These are phyloP conservation scores for Vitis hybrid DNA, from an alignment of 177 flowering plant genomes.

Conservation along the genomic window DNA sequence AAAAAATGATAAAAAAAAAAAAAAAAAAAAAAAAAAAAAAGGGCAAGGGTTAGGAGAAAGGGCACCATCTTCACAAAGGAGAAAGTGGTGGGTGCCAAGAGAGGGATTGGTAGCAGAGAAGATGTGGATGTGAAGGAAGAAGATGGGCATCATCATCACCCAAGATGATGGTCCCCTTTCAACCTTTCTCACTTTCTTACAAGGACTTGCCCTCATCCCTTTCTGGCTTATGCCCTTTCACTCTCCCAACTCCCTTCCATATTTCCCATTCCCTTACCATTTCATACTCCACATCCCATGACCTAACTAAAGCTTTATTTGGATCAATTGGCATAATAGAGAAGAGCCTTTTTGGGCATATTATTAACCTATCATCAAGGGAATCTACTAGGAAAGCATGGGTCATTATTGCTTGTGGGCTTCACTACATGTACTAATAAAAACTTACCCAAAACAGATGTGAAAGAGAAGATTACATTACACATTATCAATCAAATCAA, in stretches of 20 bases:
- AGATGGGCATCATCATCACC: not conserved
- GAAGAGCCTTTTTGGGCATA: conserved; percentile 10
- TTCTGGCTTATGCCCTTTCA: not conserved
- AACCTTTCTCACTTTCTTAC: not conserved
- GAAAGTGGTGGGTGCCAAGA: not conserved
- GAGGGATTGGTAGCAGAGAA: conserved; percentile 1
- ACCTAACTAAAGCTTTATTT: not conserved
- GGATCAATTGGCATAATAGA: not conserved
- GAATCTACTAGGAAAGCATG: conserved; percentile 6
- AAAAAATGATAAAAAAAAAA: too few relatives aligned
- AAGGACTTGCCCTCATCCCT: conserved; percentile 18
- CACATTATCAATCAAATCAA: too few relatives aligned
- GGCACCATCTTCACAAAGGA: too few relatives aligned
- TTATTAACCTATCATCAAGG: conserved; percentile 12
- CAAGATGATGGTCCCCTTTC: not conserved
- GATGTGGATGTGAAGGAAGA: conserved; percentile 10
- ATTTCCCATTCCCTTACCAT: not conserved
- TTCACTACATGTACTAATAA: too few relatives aligned
- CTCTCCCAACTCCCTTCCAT: not conserved
- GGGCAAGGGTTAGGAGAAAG: too few relatives aligned
- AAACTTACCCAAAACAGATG: too few relatives aligned
- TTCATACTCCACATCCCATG: not conserved
- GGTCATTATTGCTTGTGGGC: not conserved
- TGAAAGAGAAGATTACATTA: too few relatives aligned
- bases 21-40: too few relatives aligned